Evolutionary conservation across 2,329 filamentous ascomycete species (phyloP), one percentile per base, ranked within the genome.

Genomic region (Daldinia sp.): DNA sequence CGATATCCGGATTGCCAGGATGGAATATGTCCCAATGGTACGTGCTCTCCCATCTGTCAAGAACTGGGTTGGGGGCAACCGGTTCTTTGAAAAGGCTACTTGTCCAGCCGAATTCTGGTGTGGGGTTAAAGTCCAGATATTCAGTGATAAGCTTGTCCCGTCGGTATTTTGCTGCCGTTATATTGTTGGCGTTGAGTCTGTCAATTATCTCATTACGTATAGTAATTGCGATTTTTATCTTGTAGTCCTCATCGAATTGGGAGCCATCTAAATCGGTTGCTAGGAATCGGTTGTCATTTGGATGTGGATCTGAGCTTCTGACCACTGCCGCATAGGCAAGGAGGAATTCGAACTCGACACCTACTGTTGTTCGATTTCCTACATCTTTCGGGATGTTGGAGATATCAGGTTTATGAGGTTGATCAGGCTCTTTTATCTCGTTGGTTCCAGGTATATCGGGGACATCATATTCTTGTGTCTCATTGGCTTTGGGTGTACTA

Each of bases 271-370:
- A 10, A 6, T 33, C 5, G 4, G 13, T 39, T 12, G 2, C 65
- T 2, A 62, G 18, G 66, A 65, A 70, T 7, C 74, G 67, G 4
- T 0, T 10, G 1, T 76, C 73, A 0, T 30, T 35, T 0, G 70
- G 73, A 44, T 75, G 74, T 2, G 68, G 68, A 59, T 75, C 73
- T 1, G 30, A n/a, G 4, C 12, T 39, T 15, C 3, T 12, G 23
- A 9, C 1, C 4, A 0, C 0, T 12, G 15, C 35, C 15, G 37
- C 7, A 12, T 65, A 60, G 33, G 73, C 74, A 4, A 70, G 2
- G 1, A 65, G n/a, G 12, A 75, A 64, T 44, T 75, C 71, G 6
- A 75, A 57, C 56, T 75, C 73, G 18, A 76, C 50, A 3, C 74
- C 74, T 1, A 74, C 51, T 1, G 73, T 74, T 1, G 68, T 73